These are phyloP conservation scores for Candida chauliodis DNA, from an alignment of 805 yeast genomes.

Conservation along the genomic window DNA sequence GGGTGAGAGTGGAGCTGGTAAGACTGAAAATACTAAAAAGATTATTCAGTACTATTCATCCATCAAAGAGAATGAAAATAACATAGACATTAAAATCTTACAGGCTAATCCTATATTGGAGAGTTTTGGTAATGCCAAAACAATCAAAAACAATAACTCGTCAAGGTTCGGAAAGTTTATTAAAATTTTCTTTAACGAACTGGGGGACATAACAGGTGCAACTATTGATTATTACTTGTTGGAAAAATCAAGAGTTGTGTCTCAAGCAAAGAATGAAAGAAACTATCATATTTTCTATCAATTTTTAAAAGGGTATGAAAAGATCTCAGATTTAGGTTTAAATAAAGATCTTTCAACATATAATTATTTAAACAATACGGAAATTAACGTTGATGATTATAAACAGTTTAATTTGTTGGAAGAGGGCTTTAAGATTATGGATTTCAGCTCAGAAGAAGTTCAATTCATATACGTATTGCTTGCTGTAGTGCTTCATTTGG, in stretches of 20 bases:
- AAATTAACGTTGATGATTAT: conserved; percentile 71
- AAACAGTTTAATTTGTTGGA: conserved; percentile 61
- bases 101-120: conserved; percentile 95
- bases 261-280: conserved; percentile 73
- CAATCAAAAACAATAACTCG: conserved; percentile 88
- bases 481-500: conserved; percentile 78
- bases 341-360: conserved; percentile 37
- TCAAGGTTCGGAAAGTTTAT: conserved; percentile 97
- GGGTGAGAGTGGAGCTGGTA: conserved; percentile 99
- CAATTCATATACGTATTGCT: conserved; percentile 59
- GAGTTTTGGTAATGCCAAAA: conserved; percentile 95
- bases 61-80: conserved; percentile 29
- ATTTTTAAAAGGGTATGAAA: conserved; percentile 63
- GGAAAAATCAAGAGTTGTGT: conserved; percentile 89
- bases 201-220: conserved; percentile 77
- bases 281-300: conserved; percentile 95
- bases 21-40: conserved; percentile 94
- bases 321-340: conserved; percentile 45
- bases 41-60: conserved; percentile 89
- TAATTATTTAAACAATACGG: conserved; percentile 43
- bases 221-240: conserved; percentile 90
- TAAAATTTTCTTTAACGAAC: conserved; percentile 67
- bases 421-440: conserved; percentile 70
- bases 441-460: conserved; percentile 55
- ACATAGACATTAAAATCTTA: conserved; percentile 79